These are phyloP conservation scores for Toxoplasma gondii DNA, from an alignment of 169 alveolate genomes.

Conservation along the genomic window DNA sequence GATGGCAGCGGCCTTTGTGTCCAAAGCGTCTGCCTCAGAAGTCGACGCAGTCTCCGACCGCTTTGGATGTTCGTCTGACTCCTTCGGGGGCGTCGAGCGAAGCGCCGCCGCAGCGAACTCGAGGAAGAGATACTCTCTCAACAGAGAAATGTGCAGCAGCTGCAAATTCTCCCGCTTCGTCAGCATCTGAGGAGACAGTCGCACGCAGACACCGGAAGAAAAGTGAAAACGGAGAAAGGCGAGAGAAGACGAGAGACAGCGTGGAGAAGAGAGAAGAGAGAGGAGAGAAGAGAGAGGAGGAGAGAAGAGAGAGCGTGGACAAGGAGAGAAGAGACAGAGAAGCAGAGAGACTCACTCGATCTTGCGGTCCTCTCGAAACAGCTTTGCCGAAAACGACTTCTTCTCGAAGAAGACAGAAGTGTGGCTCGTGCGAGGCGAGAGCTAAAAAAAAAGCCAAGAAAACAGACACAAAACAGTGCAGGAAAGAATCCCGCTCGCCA, in stretches of 20 bases:
- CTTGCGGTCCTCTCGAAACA: conserved; percentile 30
- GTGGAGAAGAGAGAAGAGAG: background rate
- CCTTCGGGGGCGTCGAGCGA: background rate
- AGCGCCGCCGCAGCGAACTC: conserved; percentile 8
- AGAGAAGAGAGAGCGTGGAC: background rate
- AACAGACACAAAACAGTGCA: background rate
- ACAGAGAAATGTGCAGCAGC: conserved; percentile 74
- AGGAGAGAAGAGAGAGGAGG: no score
- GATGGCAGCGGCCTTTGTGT: background rate
- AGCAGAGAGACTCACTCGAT: conserved; percentile 41
- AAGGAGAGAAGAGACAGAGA: background rate
- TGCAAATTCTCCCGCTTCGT: conserved; percentile 73
- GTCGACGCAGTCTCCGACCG: background rate
- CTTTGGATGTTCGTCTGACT: background rate
- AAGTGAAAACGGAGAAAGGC: background rate
- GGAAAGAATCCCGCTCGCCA: background rate
- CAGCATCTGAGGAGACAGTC: conserved; percentile 37
- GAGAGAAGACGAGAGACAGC: background rate
- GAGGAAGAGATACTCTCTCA: conserved; percentile 72
- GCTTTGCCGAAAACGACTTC: conserved; percentile 78
- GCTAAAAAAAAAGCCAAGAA: conserved; percentile 58
- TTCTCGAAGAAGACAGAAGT: conserved; percentile 90
- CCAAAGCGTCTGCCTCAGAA: background rate
- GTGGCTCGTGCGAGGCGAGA: conserved; percentile 92
- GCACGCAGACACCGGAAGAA: background rate